Evolutionary conservation across 2,329 filamentous ascomycete genomes (phyloP).

Genomic region (Colletotrichum siamense): DNA sequence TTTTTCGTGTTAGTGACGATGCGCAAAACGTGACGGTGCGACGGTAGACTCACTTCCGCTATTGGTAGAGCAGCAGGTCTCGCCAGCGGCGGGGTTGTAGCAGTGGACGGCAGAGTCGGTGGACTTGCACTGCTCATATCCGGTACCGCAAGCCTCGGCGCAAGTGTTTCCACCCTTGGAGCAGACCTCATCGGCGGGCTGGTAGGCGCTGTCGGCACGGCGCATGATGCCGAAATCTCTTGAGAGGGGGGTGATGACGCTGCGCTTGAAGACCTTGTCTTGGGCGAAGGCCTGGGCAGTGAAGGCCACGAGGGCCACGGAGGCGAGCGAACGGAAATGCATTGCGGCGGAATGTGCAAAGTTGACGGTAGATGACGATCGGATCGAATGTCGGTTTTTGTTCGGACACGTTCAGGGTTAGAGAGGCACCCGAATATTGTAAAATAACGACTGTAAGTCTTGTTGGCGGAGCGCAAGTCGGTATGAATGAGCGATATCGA

Average conservation of each 20-base stretch:
- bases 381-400: neutral
- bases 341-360: constrained; percentile 10
- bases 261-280: constrained; percentile 36
- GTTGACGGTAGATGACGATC: neutral
- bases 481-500: constrained; percentile 11
- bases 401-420: neutral
- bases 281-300: constrained; percentile 21
- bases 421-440: neutral
- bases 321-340: constrained; percentile 24
- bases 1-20: neutral
- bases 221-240: constrained; percentile 45
- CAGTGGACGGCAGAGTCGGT: constrained; percentile 59
- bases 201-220: constrained; percentile 53
- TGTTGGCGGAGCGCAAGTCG: neutral
- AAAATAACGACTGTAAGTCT: neutral
- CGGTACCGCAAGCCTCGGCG: constrained; percentile 59
- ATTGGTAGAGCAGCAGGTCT: constrained; percentile 63
- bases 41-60: constrained; percentile 58
- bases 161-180: constrained; percentile 53
- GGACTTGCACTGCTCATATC: constrained; percentile 55
- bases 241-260: constrained; percentile 33
- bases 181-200: constrained; percentile 54
- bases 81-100: constrained; percentile 55
- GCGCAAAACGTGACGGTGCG: neutral
- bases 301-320: constrained; percentile 23